phyloP scores from a whole-genome alignment of 176 grass and related monocot genomes.

The Poa pratensis region DNA sequence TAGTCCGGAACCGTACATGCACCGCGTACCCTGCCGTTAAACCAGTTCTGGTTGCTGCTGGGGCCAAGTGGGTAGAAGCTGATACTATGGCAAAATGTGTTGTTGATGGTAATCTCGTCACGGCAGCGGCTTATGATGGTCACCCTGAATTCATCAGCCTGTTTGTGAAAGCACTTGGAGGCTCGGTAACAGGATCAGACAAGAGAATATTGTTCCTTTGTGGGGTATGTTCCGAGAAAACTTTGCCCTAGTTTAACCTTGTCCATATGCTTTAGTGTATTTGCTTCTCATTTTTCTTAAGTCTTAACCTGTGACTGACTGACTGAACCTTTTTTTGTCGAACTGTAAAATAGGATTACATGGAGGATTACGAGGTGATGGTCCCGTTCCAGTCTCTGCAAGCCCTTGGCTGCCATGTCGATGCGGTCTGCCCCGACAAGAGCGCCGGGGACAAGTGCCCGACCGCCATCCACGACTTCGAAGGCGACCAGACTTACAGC shows the following conservation, averaged over 20 bases:
- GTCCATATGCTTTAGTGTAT: background rate
- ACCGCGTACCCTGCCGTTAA: constrained; percentile 71
- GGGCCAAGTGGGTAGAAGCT: constrained; percentile 82
- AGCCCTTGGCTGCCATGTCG: constrained; percentile 87
- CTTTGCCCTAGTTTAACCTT: background rate
- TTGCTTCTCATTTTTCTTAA: background rate
- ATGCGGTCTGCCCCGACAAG: constrained; percentile 80
- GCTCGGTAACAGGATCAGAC: constrained; percentile 67
- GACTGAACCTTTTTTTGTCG: background rate
- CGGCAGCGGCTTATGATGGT: constrained; percentile 62
- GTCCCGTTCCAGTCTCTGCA: constrained; percentile 93
- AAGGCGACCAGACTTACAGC: constrained; percentile 95
- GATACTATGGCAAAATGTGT: constrained; percentile 67
- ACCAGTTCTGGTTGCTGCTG: constrained; percentile 81
- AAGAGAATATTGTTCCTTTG: constrained; percentile 90
- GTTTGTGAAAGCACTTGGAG: constrained; percentile 87
- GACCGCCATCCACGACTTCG: constrained; percentile 94
- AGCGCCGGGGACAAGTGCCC: constrained; percentile 70
- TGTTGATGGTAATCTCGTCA: constrained; percentile 71
- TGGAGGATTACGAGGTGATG: constrained; percentile 99
- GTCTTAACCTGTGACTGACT: background rate
- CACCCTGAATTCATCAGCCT: constrained; percentile 86
- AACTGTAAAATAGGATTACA: constrained; percentile 70
- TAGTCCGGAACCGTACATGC: constrained; percentile 65
- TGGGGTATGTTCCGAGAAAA: constrained; percentile 62